Conservation (phyloP, 768 basidiomycete species). For the Trametes punicea region DNA sequence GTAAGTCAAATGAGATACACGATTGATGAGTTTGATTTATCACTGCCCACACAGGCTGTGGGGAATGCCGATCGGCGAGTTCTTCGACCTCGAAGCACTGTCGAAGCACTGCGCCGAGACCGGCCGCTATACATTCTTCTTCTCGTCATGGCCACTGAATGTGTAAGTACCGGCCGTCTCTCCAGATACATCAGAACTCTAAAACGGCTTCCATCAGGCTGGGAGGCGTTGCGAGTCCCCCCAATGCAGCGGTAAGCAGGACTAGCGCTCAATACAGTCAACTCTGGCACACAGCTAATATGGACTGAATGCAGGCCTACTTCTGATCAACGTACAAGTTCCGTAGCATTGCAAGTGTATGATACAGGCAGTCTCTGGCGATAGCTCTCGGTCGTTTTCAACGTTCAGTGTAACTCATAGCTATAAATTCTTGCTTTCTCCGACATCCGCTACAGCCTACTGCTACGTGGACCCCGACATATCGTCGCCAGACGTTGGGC, state of each 20-base stretch:
- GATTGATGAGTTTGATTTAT: neutral
- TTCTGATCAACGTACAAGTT: constrained; percentile 7
- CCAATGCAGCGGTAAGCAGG: constrained; percentile 60
- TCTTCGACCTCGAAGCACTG: constrained; percentile 45
- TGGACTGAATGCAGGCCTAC: neutral
- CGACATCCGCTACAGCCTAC: neutral
- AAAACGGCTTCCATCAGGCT: constrained; percentile 38
- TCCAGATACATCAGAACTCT: neutral
- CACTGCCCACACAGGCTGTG: constrained; percentile 42
- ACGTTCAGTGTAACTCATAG: neutral
- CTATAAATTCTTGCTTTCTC: neutral
- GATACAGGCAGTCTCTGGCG: neutral
- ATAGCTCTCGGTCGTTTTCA: neutral
- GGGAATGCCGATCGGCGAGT: constrained; percentile 69
- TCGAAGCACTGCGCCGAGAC: constrained; percentile 53
- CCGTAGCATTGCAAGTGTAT: neutral
- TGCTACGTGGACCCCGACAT: too few species aligned
- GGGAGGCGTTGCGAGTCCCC: constrained; percentile 69
- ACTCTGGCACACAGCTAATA: neutral
- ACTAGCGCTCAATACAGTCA: neutral
- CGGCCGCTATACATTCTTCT: constrained; percentile 69
- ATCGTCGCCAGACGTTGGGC: too few species aligned
- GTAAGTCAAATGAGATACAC: constrained; percentile 30
- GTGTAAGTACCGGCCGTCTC: constrained; percentile 43
- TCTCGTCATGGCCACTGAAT: constrained; percentile 70